Evolutionary conservation across 2,329 filamentous ascomycete species (phyloP).

Genomic region (Torrubiellomyces zombiae): DNA sequence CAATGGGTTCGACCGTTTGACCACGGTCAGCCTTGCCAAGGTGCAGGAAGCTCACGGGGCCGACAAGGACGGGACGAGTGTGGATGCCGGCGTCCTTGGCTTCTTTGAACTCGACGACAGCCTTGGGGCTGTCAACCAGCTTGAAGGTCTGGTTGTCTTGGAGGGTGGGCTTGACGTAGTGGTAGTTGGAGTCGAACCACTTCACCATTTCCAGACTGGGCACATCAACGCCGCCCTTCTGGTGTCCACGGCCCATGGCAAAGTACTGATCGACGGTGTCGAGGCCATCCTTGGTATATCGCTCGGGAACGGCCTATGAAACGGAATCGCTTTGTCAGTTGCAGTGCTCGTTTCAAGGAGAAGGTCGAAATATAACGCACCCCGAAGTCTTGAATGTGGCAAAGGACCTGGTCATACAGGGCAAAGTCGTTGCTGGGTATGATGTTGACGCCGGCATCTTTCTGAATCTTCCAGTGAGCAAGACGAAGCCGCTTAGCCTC

Average conservation of each 20-base stretch:
- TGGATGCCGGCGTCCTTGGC: constrained; percentile 90
- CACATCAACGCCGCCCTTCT: constrained; percentile 87
- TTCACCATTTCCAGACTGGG: constrained; percentile 98
- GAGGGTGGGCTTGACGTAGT: constrained; percentile 98
- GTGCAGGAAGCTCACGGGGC: constrained; percentile 92
- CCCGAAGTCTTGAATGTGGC: constrained; percentile 96
- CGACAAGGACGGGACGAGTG: constrained; percentile 88
- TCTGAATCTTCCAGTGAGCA: constrained; percentile 99
- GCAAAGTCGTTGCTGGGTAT: constrained; percentile 99
- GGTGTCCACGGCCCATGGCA: constrained; percentile 97
- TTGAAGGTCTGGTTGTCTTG: constrained; percentile 96
- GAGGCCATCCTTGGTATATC: constrained; percentile 83
- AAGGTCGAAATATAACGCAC: constrained; percentile 33
- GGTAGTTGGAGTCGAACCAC: constrained; percentile 99
- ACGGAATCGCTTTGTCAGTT: constrained; percentile 4
- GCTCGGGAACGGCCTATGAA: constrained; percentile 66
- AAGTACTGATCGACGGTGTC: constrained; percentile 93
- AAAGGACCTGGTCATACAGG: constrained; percentile 93
- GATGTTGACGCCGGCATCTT: constrained; percentile 91
- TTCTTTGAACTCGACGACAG: constrained; percentile 85
- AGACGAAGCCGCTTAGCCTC: constrained; percentile 96
- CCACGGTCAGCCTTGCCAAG: constrained; percentile 97
- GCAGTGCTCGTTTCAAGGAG: background rate
- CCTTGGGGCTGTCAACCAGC: constrained; percentile 76
- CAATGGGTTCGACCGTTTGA: constrained; percentile 83